phyloP scores from a whole-genome alignment of 306 rosid species.

The Dicorynia guianensis region DNA sequence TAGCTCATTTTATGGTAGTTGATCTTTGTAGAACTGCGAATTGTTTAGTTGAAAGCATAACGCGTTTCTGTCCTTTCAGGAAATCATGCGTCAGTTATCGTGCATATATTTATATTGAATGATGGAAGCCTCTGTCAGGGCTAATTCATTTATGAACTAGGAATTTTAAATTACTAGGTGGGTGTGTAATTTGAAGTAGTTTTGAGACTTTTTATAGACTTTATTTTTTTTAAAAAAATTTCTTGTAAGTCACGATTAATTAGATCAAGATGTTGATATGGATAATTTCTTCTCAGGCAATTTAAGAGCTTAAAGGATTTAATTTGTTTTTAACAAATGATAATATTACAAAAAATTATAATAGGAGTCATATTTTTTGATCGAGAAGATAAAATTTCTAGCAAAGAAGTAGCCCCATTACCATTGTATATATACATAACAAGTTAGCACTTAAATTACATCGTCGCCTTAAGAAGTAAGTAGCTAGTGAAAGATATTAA shows the following conservation, averaged over 20 bases:
- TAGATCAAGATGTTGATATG: not conserved
- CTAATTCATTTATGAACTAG: constrained; percentile 1
- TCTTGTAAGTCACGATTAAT: not conserved
- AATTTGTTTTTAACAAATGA: no score
- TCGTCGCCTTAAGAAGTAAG: no score
- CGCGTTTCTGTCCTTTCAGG: constrained; percentile 32
- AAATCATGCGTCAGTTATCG: constrained; percentile 42
- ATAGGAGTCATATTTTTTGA: no score
- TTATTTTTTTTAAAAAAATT: not conserved
- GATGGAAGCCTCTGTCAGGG: constrained; percentile 1
- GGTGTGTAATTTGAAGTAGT: not conserved
- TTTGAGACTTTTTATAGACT: not conserved
- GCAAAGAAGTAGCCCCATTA: no score
- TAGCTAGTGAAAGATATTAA: no score
- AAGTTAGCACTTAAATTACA: no score
- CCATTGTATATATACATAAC: no score
- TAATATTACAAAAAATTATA: no score
- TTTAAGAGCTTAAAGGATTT: no score
- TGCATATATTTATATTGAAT: not conserved
- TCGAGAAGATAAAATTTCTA: no score
- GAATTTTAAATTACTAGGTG: constrained; percentile 5
- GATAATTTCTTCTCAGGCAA: not conserved
- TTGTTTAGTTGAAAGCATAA: constrained; percentile 59
- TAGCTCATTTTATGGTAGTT: constrained; percentile 50
- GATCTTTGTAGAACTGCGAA: constrained; percentile 57